Base-by-base conservation (phyloP, 2,329 filamentous ascomycete genomes). In the Penicillium nordicum region DNA sequence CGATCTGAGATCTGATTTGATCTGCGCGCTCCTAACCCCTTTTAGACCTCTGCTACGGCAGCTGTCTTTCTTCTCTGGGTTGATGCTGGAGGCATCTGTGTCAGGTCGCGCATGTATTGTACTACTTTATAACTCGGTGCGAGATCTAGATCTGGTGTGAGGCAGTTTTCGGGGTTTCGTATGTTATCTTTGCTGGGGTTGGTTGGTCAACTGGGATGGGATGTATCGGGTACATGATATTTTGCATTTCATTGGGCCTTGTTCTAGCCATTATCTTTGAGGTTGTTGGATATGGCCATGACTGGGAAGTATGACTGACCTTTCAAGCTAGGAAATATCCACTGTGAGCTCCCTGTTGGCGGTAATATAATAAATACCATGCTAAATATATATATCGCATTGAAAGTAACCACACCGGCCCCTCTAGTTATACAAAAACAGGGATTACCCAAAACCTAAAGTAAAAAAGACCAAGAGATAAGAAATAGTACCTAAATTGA, bases 401-500 rank as follows among this genome's bases (percentile, higher is more conserved):
- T 36, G 21, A 25, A 34, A 36, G 30, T 46, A n/a, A 25, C 4
- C 12, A 16, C 1, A 16, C 21, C 8, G 5, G 1, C 5, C 11
- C n/a, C 4, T 23, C 23, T 23, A n/a, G n/a, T n/a, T n/a, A n/a
- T 46, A 23, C 18, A 23, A 21, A 34, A 30, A 1, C 11, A 30
- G n/a, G n/a, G 27, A 21, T 21, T 36, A 36, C 30, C 30, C 11
- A 23, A 25, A n/a, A n/a, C 3, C 29, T 46, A 30, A 7, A 27
- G 29, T 7, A 6, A 16, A 23, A 18, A n/a, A 14, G n/a, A 23
- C 9, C 3, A 18, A 36, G 30, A 30, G 9, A 36, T 46, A 25
- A 32, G 34, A 47, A 47, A 18, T 34, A 53, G 50, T 37, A 45
- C 43, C 57, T 61, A 36, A 48, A 57, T 58, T 58, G 34, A 58